Conservation (phyloP, 2,329 filamentous ascomycete species). For the Clonostachys byssicola region DNA sequence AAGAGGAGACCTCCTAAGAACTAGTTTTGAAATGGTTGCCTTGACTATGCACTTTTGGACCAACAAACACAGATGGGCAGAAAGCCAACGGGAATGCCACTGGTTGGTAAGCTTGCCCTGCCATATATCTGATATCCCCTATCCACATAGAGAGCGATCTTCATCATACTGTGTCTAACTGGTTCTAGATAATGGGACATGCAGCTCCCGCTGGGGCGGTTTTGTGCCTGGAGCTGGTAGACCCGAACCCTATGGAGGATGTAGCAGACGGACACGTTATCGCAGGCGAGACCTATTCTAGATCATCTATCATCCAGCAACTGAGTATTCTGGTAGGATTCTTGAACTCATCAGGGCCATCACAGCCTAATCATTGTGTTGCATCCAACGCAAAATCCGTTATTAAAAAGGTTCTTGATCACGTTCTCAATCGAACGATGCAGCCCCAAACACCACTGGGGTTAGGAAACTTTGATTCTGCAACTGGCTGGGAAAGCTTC, state of each 20-base stretch:
- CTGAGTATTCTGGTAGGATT: slow-evolving; percentile 43
- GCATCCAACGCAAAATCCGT: too few relatives aligned
- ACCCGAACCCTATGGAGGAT: too few relatives aligned
- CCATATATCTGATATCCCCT: neutral
- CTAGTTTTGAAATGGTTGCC: slow-evolving; percentile 40
- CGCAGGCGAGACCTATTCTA: slow-evolving; percentile 6
- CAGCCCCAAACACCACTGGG: too few relatives aligned
- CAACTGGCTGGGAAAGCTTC: too few relatives aligned
- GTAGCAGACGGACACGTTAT: slow-evolving; percentile 3
- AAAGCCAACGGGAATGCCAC: too few relatives aligned
- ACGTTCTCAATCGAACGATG: too few relatives aligned
- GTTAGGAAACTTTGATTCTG: too few relatives aligned
- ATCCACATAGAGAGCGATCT: slow-evolving; percentile 9
- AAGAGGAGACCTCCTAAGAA: slow-evolving; percentile 31
- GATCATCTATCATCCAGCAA: slow-evolving; percentile 43
- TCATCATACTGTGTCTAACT: neutral
- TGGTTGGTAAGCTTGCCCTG: neutral
- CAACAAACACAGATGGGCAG: slow-evolving; percentile 12
- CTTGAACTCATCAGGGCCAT: slow-evolving; percentile 24
- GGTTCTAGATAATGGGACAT: slow-evolving; percentile 32
- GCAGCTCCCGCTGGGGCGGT: slow-evolving; percentile 42
- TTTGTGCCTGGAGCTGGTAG: slow-evolving; percentile 30
- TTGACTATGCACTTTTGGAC: slow-evolving; percentile 40
- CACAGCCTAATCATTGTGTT: too few relatives aligned
- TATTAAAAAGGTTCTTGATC: too few relatives aligned